phyloP scores from a whole-genome alignment of 768 basidiomycete species.

The Phylloporus arenicola region DNA sequence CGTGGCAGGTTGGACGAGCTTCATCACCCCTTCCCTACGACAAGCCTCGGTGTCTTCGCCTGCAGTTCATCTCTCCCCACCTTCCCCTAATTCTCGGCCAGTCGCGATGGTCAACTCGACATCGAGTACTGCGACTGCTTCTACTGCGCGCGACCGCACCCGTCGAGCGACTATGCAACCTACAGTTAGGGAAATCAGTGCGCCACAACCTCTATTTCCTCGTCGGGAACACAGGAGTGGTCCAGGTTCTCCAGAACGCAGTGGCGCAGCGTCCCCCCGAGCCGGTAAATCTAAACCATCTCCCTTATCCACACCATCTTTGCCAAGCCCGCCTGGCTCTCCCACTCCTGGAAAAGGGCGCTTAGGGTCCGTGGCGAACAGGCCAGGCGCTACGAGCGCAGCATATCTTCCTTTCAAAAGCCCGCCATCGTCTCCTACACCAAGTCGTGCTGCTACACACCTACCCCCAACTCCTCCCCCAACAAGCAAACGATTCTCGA shows the following conservation, averaged over 20 bases:
- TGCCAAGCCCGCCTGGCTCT: conserved; percentile 43
- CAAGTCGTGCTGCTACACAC: conserved; percentile 40
- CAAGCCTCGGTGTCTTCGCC: conserved; percentile 74
- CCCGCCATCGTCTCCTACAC: conserved; percentile 36
- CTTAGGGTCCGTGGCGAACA: conserved; percentile 31
- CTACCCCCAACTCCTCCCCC: conserved; percentile 34
- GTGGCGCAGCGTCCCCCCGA: conserved; percentile 28
- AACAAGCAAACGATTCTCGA: conserved; percentile 25
- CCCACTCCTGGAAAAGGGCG: conserved; percentile 43
- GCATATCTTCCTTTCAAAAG: conserved; percentile 38
- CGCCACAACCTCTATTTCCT: conserved; percentile 33
- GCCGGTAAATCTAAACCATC: conserved; percentile 30
- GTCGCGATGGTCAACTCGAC: conserved; percentile 44
- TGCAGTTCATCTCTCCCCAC: conserved; percentile 58
- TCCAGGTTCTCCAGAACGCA: conserved; percentile 20
- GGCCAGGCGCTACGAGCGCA: conserved; percentile 35
- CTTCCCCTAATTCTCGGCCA: conserved; percentile 49
- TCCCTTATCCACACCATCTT: conserved; percentile 29
- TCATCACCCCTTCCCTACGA: conserved; percentile 60
- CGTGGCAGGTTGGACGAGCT: conserved; percentile 52
- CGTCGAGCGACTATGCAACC: conserved; percentile 37
- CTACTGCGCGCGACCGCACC: conserved; percentile 43
- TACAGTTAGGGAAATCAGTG: conserved; percentile 36
- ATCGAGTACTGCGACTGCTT: conserved; percentile 41
- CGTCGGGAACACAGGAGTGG: conserved; percentile 28